A percentile compares a stretch with the other conserved stretches of the same genome.
These are phyloP conservation scores for Aspergillus sp. DNA, from an alignment of 2,329 filamentous ascomycete genomes.

Conservation along the genomic window DNA sequence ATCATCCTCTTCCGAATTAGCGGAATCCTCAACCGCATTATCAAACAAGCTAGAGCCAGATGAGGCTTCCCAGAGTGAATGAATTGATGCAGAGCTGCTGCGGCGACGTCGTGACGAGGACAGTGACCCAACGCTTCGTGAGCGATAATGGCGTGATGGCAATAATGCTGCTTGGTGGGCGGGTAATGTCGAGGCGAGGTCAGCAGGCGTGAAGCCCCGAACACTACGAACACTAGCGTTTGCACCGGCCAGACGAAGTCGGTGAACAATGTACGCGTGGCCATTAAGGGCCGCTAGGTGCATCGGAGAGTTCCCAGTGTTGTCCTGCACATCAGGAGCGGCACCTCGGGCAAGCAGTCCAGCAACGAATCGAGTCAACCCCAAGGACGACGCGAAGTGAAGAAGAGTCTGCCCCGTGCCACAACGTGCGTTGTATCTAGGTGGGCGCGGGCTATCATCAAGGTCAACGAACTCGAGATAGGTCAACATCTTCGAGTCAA, in stretches of 20 bases:
- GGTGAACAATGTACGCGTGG: conserved; percentile 65
- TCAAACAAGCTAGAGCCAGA: conserved; percentile 39
- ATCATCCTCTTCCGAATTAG: conserved; percentile 22
- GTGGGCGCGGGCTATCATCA: conserved; percentile 61
- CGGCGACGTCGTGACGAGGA: conserved; percentile 46
- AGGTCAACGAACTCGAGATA: conserved; percentile 72
- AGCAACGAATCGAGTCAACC: conserved; percentile 66
- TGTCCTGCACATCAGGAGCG: conserved; percentile 65
- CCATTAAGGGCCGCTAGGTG: conserved; percentile 73
- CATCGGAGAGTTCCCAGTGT: conserved; percentile 71
- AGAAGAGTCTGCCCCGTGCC: conserved; percentile 71
- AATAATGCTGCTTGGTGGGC: conserved; percentile 57
- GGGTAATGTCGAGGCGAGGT: conserved; percentile 59
- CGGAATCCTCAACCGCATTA: conserved; percentile 35
- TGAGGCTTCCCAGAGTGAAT: conserved; percentile 57
- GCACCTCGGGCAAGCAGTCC: conserved; percentile 71
- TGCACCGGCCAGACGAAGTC: conserved; percentile 64
- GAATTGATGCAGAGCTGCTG: conserved; percentile 59
- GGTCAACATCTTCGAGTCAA: conserved; percentile 62
- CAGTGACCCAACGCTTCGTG: conserved; percentile 54
- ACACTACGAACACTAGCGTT: conserved; percentile 62
- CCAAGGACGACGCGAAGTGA: conserved; percentile 67
- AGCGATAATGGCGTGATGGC: conserved; percentile 55
- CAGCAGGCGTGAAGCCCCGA: conserved; percentile 61
- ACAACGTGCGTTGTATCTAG: conserved; percentile 57